phyloP scores from a whole-genome alignment of 1,284 basidiomycete genomes.

The Nidula niveotomentosa region DNA sequence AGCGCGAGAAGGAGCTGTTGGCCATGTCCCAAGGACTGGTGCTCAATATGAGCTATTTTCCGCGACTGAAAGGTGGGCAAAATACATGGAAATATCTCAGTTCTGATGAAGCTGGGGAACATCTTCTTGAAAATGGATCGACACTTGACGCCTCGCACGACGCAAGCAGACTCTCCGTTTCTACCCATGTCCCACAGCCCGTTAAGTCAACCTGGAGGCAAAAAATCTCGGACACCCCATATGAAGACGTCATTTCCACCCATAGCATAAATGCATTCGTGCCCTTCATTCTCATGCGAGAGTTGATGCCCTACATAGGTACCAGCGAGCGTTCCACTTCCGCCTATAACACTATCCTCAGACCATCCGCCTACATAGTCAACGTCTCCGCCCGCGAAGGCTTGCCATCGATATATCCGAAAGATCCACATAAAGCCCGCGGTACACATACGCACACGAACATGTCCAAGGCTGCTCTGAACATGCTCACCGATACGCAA shows the following conservation, averaged over 20 bases:
- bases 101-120: not conserved
- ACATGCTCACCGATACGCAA: slow-evolving; percentile 32
- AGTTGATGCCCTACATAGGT: slow-evolving; percentile 22
- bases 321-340: slow-evolving; percentile 1
- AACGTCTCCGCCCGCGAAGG: slow-evolving; percentile 33
- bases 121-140: slow-evolving; percentile 1
- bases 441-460: slow-evolving; percentile 30
- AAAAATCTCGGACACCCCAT: slow-evolving; percentile 24
- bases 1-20: slow-evolving; percentile 9
- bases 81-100: no score
- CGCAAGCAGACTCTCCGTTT: not conserved
- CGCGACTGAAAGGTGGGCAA: slow-evolving; percentile 17
- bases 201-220: slow-evolving; percentile 23
- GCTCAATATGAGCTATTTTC: slow-evolving; percentile 11
- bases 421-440: slow-evolving; percentile 12
- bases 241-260: slow-evolving; percentile 30
- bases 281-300: slow-evolving; percentile 30
- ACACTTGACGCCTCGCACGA: not conserved
- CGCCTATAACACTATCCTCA: not conserved
- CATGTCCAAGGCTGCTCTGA: slow-evolving; percentile 32
- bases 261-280: slow-evolving; percentile 32
- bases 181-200: not conserved
- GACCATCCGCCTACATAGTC: slow-evolving; percentile 20
- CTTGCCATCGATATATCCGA: slow-evolving; percentile 21
- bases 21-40: slow-evolving; percentile 3